Base-by-base conservation (phyloP, 1,284 basidiomycete species). In the Leccinum proliferum region DNA sequence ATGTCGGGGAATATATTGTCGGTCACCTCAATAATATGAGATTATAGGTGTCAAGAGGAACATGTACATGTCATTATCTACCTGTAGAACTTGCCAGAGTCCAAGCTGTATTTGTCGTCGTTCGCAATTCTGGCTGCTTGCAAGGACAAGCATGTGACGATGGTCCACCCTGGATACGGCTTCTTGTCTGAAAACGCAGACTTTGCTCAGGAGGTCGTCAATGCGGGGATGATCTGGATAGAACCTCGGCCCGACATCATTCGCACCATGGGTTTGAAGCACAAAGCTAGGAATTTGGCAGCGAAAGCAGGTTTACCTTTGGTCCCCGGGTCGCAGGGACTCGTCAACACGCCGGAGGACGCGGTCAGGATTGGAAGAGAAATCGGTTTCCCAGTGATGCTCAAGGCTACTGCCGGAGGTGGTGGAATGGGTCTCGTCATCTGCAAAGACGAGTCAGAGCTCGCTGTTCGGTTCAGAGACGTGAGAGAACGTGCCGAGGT, bases 361-460 rank as follows among this genome's bases (percentile, higher is more conserved):
- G 86, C 84, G 0, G 64, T 77, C 4, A 63, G 70, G 6, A 69
- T 79, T 0, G 83, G 83, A 2, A 66, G 63, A 12, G 63, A 68
- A 14, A 76, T 86, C 35, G 86, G 83, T 15, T 89, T 79, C 69
- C 89, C 86, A 0, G 77, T 88, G 11, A 84, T 91, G 67, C 76
- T 92, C 67, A 91, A 91, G 72, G 83, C 87, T 5, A 86, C 85
- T 0, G 85, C 83, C 0, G 89, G 89, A 7, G 89, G 89, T 2
- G 89, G 89, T 2, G 89, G 89, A 0, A 86, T 88, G 81, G 88
- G 88, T 8, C 79, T 90, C 66, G 78, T 81, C 8, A 78, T 89
- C 21, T 89, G 86, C 69, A 69, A 75, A 15, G 68, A 75, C 52
- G 77, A 77, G n/a, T 66, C 68, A 1, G 81, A 82, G 55, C 71